Conservation (phyloP, 2,329 filamentous ascomycete genomes). For the Exophiala sp. region DNA sequence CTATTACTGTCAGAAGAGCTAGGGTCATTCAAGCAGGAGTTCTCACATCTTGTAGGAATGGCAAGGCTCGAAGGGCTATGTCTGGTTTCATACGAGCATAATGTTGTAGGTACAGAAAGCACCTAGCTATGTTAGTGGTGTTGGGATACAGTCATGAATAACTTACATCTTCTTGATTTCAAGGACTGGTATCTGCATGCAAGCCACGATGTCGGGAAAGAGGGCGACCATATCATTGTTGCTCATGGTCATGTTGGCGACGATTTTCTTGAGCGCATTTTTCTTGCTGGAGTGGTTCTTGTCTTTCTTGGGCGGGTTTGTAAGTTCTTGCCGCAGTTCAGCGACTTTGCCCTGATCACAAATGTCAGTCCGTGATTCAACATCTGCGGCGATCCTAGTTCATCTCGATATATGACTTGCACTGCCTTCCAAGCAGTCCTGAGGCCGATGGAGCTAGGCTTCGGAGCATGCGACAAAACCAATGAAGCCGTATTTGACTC, state of each 20-base stretch:
- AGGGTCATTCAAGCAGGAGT: background rate
- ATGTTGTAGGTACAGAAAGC: slow-evolving; percentile 95
- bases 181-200: slow-evolving; percentile 90
- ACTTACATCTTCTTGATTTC: slow-evolving; percentile 99
- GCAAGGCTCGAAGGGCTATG: slow-evolving; percentile 86
- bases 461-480: background rate
- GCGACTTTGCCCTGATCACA: slow-evolving; percentile 92
- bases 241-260: slow-evolving; percentile 99
- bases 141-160: background rate
- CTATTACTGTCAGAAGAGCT: slow-evolving; percentile 41
- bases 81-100: slow-evolving; percentile 94
- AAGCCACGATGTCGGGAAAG: slow-evolving; percentile 90
- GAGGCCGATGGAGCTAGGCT: too few species aligned
- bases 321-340: slow-evolving; percentile 90
- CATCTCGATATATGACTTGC: background rate
- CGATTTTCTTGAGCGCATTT: slow-evolving; percentile 98
- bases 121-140: slow-evolving; percentile 57
- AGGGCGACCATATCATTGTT: slow-evolving; percentile 99
- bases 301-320: slow-evolving; percentile 93
- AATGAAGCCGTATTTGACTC: slow-evolving; percentile 41
- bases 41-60: slow-evolving; percentile 73
- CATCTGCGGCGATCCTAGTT: background rate
- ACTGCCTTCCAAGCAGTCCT: background rate
- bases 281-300: slow-evolving; percentile 95
- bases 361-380: slow-evolving; percentile 5